Base-by-base conservation (phyloP, 164 flowering plant genomes). In the Paratinospora sagittata region DNA sequence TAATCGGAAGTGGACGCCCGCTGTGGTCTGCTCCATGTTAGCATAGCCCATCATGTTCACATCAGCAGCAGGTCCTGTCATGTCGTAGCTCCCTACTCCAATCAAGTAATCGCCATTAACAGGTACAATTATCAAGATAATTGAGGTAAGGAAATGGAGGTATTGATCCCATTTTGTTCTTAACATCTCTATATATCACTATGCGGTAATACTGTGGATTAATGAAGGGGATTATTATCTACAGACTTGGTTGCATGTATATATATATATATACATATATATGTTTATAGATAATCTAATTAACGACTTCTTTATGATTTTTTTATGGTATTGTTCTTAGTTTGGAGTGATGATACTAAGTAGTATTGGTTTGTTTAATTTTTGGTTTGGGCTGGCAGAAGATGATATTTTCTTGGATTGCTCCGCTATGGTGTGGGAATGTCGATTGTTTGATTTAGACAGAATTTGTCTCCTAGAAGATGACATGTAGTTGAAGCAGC, bases 11-110 rank as follows among this genome's bases (percentile, higher is more conserved):
- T 88, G 89, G 11, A 88, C 63, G 2, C 91, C 91, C 2, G 86
- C 81, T 0, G 86, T 68, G 21, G 0, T 33, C 65, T 88, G 92
- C 0, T 81, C 74, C 78, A 85, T 63, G 72, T 79, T 88, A 11
- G 84, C 92, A 69, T 88, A 88, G 0, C 92, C 92, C 92, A 88
- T 86, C 92, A 88, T 81, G 78, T 83, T 88, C 37, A 88, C 86
- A 0, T 71, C 90, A 17, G 90, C 86, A n/a, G 93, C 93, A 0
- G 96, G 93, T 8, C 93, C 93, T 0, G 96, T 90, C 76, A 87
- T 87, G 81, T 90, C 96, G 69, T 86, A 87, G 81, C 96, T 90
- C 27, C 93, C 93, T 17, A 87, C 78, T 26, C 96, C 96, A 27
- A 88, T 75, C 82, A 88, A 75, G 73, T 87, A 85, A 2, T 78